Conservation (phyloP, 805 yeast genomes). For the Wickerhamiella lipophila region DNA sequence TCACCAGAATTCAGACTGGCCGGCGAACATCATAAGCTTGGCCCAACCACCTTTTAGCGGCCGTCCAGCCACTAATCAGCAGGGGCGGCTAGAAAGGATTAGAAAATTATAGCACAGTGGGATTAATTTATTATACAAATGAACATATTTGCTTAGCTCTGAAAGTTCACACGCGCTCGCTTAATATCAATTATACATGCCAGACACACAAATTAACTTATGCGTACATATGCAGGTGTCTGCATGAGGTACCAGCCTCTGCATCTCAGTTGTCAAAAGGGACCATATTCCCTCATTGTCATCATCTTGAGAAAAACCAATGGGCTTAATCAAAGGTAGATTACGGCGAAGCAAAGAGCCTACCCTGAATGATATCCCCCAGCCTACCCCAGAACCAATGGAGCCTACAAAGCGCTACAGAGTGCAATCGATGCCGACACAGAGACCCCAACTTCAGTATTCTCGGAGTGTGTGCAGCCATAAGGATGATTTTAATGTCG, state of each 20-base stretch:
- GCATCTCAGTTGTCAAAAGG: constrained; percentile 3
- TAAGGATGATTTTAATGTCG: constrained; percentile 1
- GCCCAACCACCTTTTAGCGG: background rate
- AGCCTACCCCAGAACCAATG: background rate
- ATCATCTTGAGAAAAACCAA: background rate
- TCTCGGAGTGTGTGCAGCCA: background rate
- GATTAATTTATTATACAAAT: too few relatives aligned
- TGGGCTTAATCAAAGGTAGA: constrained; percentile 8
- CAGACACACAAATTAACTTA: constrained; percentile 2
- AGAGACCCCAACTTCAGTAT: background rate
- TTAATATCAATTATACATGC: background rate
- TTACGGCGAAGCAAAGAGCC: constrained; percentile 3
- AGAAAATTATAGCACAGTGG: too few relatives aligned
- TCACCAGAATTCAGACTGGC: background rate
- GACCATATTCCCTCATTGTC: background rate
- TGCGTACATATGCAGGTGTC: constrained; percentile 3
- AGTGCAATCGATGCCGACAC: constrained; percentile 5
- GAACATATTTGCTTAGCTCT: background rate
- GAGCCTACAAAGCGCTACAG: constrained; percentile 9
- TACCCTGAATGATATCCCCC: background rate
- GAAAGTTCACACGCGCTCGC: background rate
- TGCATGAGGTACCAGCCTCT: constrained; percentile 10
- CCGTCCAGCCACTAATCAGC: background rate
- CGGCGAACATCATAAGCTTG: background rate
- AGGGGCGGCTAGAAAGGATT: background rate